phyloP scores from a whole-genome alignment of 139 green algal species.

The Coelastrella sp. region DNA sequence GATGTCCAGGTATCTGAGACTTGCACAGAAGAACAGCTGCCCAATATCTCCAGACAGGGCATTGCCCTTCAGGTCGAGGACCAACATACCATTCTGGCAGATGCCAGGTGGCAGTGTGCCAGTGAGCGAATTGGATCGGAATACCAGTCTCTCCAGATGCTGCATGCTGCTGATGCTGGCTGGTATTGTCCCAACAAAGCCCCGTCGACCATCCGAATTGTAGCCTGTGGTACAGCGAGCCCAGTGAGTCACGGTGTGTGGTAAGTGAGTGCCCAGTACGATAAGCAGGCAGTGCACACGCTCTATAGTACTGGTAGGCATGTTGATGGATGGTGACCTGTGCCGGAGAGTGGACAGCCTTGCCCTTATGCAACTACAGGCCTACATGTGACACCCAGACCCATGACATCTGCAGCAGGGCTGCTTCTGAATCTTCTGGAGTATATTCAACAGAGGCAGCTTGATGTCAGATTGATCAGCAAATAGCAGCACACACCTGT shows the following conservation, averaged over 20 bases:
- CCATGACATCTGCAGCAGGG: no score
- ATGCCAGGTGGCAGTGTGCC: constrained; percentile 3
- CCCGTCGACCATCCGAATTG: neutral
- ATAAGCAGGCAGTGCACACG: no score
- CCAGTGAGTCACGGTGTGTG: neutral
- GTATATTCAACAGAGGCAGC: neutral
- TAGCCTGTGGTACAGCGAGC: neutral
- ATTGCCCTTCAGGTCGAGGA: constrained; percentile 37
- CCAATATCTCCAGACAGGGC: neutral
- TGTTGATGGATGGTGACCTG: no score
- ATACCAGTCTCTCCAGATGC: constrained; percentile 6
- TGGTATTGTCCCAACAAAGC: constrained; percentile 12
- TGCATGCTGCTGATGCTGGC: neutral
- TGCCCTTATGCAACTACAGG: no score
- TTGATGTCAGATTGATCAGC: neutral
- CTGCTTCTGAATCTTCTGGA: neutral
- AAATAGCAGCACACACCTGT: neutral
- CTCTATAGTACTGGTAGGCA: no score
- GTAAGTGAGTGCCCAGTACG: neutral
- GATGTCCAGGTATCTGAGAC: constrained; percentile 35
- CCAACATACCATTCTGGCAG: neutral
- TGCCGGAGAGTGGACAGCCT: no score
- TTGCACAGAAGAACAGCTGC: neutral
- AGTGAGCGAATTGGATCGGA: constrained; percentile 33
- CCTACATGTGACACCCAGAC: no score